Base-by-base conservation (phyloP, 495 filamentous ascomycete genomes). In the Penicillium diatomitis region DNA sequence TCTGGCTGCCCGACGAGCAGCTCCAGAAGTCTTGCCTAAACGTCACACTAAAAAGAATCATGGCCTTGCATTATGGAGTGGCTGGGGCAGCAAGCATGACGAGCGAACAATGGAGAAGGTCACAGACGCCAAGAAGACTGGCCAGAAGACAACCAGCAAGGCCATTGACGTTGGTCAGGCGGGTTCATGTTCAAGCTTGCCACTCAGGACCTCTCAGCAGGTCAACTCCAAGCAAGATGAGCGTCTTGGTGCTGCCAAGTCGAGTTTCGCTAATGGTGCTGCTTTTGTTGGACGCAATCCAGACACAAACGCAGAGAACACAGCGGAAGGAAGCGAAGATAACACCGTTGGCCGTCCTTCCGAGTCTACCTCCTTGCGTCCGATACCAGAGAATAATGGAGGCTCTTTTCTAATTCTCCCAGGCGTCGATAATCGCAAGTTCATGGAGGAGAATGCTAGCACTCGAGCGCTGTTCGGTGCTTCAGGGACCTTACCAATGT, bases 21-120 rank as follows among this genome's bases (percentile, higher is more conserved):
- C 76, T 32, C 73, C 72, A 12, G 74, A 69, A 6, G 70, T 76
- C 35, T 53, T 78, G 37, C 81, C 78, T 48, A 78, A 77, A 55
- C 77, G 62, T 43, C 56, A 51, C 8, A 52, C 50, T 5, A 63
- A 66, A 38, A 80, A 76, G 66, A 85, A 85, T 55, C 80, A 83
- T 61, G 89, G 88, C 3, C 73, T 96, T 66, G 79, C 80, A 32
- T 64, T 95, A 32, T 96, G 90, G 90, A 84, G 79, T 39, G 67
- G 80, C 8, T 89, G 89, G 85, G 90, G 86, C 8, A 88, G 84
- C 52, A 92, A 83, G 58, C 90, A 95, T 53, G 90, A 96, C 60
- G 77, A 90, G 67, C 77, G 73, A 38, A 84, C 83, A 8, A 72
- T 92, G 7, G 58, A 71, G 29, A 64, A 67, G 38, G 79, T 82